phyloP scores from a whole-genome alignment of 176 grass and related monocot species.

The Saccharum officinarum region DNA sequence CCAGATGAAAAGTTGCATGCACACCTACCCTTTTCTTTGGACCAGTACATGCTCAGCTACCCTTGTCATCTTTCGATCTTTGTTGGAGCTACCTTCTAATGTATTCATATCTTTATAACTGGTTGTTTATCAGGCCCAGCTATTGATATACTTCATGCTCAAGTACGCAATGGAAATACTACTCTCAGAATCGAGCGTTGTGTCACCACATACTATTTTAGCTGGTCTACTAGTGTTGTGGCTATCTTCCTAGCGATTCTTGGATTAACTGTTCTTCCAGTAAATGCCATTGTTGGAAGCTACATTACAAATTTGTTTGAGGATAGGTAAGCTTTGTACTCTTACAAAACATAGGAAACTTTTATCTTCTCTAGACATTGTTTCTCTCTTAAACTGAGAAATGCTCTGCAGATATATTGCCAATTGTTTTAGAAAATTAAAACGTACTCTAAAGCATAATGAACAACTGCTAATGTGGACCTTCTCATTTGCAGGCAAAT shows the following conservation, averaged over 20 bases:
- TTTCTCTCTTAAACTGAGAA: background rate
- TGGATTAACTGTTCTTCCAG: conserved; percentile 87
- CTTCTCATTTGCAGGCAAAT: conserved; percentile 69
- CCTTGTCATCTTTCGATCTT: conserved; percentile 3
- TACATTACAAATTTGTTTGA: conserved; percentile 96
- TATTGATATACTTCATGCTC: conserved; percentile 99
- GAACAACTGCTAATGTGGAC: background rate
- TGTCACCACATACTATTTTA: conserved; percentile 90
- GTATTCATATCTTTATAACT: background rate
- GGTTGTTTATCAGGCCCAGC: conserved; percentile 62
- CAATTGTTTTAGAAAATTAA: background rate
- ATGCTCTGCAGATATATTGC: background rate
- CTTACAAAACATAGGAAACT: background rate
- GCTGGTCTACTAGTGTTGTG: conserved; percentile 79
- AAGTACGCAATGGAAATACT: conserved; percentile 99
- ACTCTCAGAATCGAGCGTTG: conserved; percentile 87
- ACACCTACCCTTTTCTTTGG: background rate
- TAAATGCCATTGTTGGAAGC: conserved; percentile 84
- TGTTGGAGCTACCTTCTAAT: conserved; percentile 13
- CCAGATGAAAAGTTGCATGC: background rate
- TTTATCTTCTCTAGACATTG: background rate
- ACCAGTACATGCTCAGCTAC: background rate
- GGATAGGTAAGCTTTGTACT: conserved; percentile 68
- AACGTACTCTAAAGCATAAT: background rate
- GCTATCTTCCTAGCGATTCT: conserved; percentile 85